A percentile compares a stretch with the other conserved stretches of the same genome.
Conservation (phyloP, 176 grass and related monocot species). For the Musa itinerans region DNA sequence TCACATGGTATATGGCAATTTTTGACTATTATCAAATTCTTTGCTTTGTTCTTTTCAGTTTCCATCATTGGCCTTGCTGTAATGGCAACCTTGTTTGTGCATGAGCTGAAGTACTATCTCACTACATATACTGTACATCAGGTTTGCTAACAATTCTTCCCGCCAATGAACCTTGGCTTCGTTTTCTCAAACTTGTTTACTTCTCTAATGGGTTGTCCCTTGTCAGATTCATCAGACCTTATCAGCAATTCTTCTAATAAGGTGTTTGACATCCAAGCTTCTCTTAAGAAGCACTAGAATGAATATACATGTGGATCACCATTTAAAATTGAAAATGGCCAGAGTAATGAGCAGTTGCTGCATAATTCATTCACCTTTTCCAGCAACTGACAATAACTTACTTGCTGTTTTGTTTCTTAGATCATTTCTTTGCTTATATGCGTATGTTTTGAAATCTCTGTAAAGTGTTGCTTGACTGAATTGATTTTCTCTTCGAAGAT, state of each 20-base stretch:
- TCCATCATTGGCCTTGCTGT: constrained; percentile 73
- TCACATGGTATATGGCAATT: background rate
- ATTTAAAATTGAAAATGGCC: background rate
- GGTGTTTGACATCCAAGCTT: too few species aligned
- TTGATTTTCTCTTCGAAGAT: background rate
- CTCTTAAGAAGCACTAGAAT: too few species aligned
- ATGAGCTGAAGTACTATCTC: constrained; percentile 89
- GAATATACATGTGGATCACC: background rate
- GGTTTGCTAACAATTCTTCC: constrained; percentile 25
- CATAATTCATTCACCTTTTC: background rate
- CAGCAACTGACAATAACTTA: background rate
- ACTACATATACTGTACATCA: constrained; percentile 78
- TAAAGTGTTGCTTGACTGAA: background rate
- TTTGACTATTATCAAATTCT: constrained; percentile 6
- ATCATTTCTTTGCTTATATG: background rate
- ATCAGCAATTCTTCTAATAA: too few species aligned
- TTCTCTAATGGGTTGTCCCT: too few species aligned
- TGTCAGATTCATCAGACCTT: too few species aligned
- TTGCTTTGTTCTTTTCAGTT: constrained; percentile 28
- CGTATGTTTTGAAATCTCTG: background rate
- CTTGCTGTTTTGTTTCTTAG: background rate
- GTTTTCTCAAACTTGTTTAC: background rate
- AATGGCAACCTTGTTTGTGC: constrained; percentile 75
- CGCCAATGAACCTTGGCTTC: too few species aligned
- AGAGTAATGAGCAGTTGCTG: background rate